Base-by-base conservation (phyloP, 108 stramenopile species). In the Conticribra weissflogii region DNA sequence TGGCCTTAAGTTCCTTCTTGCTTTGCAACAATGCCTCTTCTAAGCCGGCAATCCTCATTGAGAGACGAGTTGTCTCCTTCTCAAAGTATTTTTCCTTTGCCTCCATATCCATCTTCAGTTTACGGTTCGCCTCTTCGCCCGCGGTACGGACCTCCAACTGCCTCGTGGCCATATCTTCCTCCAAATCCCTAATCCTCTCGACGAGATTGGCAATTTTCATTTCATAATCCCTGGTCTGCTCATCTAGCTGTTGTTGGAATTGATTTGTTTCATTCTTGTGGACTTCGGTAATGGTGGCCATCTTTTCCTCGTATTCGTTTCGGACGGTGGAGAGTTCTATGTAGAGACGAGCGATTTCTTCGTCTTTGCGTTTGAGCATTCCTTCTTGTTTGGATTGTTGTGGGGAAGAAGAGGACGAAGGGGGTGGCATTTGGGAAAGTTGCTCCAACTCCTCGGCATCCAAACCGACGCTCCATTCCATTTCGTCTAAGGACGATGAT, bases 401-500 rank as follows among this genome's bases (percentile, higher is more conserved):
- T 0, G 50, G 57, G 45, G 60, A 31, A 47, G n/a, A n/a, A n/a
- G n/a, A n/a, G n/a, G n/a, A n/a, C n/a, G n/a, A n/a, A n/a, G n/a
- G n/a, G n/a, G 52, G 68, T 32, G 63, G 68, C 7, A 28, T 36
- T 18, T 33, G 30, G n/a, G 45, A 68, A 8, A 53, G 24, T 22
- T 55, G 65, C 71, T 57, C 36, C 36, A 65, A 19, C 55, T 61
- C 60, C 22, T 71, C 44, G 36, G 68, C 41, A 21, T 78, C 71
- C 30, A 49, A 51, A 16, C 56, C 66, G 50, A 76, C 79, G 25
- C 74, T 71, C 79, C 74, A 80, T 41, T 76, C 75, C 47, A 63
- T 54, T 28, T 76, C 79, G 17, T 63, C 74, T 62, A n/a, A n/a
- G n/a, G n/a, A n/a, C n/a, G n/a, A n/a, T n/a, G n/a, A n/a, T n/a